These are phyloP conservation scores for Pontederia crassipes DNA, from an alignment of 176 grass and related monocot species.

Conservation along the genomic window DNA sequence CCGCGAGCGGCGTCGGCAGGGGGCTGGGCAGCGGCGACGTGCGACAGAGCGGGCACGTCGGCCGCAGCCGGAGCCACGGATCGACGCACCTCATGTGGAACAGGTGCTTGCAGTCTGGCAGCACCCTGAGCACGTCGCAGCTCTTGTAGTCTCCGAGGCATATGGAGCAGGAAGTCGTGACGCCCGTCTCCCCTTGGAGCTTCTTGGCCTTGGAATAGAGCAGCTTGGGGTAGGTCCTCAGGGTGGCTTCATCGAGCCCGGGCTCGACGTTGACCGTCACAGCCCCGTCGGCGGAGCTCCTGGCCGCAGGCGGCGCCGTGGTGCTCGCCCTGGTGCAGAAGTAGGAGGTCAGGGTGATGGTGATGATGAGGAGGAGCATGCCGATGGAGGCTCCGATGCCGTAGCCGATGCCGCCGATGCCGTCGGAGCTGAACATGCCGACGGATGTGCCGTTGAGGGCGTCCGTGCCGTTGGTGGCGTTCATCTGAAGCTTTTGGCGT, in stretches of 20 bases:
- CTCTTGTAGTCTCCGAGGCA: constrained; percentile 77
- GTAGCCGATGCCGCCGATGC: constrained; percentile 44
- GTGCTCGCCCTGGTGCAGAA: constrained; percentile 43
- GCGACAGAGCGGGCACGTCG: constrained; percentile 87
- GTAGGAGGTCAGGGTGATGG: constrained; percentile 53
- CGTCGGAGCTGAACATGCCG: constrained; percentile 39
- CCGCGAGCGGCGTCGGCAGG: constrained; percentile 62
- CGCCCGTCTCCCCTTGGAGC: neutral
- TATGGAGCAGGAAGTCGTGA: constrained; percentile 66
- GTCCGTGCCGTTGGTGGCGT: neutral
- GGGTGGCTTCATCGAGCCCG: constrained; percentile 55
- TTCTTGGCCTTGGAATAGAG: constrained; percentile 34
- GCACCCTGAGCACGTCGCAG: constrained; percentile 58
- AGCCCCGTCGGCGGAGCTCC: neutral
- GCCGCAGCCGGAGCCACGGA: constrained; percentile 63
- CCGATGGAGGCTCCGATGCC: constrained; percentile 56
- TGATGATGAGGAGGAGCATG: constrained; percentile 57
- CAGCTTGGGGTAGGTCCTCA: constrained; percentile 46
- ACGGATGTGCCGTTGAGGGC: constrained; percentile 25
- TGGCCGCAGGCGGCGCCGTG: neutral
- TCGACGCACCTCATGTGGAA: constrained; percentile 82
- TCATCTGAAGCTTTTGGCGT: neutral
- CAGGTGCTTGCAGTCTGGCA: constrained; percentile 77
- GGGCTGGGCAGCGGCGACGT: constrained; percentile 76
- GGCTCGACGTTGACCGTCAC: constrained; percentile 15